Evolutionary conservation across 805 yeast genomes (phyloP).

Genomic region (Yueomyces sp.): DNA sequence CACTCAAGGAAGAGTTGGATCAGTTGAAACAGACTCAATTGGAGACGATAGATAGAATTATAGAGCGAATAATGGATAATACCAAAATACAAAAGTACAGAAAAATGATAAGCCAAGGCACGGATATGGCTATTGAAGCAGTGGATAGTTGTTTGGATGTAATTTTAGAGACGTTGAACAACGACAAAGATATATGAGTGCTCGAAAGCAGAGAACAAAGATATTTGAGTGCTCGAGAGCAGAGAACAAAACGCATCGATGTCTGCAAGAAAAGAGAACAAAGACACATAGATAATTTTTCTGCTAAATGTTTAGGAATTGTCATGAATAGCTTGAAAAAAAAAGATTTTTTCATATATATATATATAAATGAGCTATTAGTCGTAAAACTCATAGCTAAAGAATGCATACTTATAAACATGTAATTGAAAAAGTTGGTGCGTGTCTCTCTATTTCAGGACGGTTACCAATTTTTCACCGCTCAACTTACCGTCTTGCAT

Average conservation of each 20-base stretch:
- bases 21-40: slow-evolving; percentile 31
- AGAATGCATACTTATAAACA: too few relatives aligned
- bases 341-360: too few relatives aligned
- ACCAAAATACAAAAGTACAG: slow-evolving; percentile 53
- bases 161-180: slow-evolving; percentile 25
- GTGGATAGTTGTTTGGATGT: slow-evolving; percentile 57
- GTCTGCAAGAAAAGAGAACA: too few relatives aligned
- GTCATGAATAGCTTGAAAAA: too few relatives aligned
- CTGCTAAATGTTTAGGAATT: too few relatives aligned
- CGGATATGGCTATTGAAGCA: slow-evolving; percentile 53
- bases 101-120: slow-evolving; percentile 52
- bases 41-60: slow-evolving; percentile 23
- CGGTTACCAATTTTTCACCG: slow-evolving; percentile 21
- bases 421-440: too few relatives aligned
- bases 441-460: background rate
- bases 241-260: too few relatives aligned
- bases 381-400: too few relatives aligned
- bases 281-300: too few relatives aligned
- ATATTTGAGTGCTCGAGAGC: too few relatives aligned
- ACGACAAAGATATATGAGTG: background rate
- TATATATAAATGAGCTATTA: too few relatives aligned
- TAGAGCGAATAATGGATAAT: slow-evolving; percentile 26
- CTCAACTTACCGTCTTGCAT: slow-evolving; percentile 16
- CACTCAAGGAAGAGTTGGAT: slow-evolving; percentile 23
- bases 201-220: too few relatives aligned